Evolutionary conservation across 73 alveolate genomes (phyloP).

Genomic region (Symbiodinium natans): DNA sequence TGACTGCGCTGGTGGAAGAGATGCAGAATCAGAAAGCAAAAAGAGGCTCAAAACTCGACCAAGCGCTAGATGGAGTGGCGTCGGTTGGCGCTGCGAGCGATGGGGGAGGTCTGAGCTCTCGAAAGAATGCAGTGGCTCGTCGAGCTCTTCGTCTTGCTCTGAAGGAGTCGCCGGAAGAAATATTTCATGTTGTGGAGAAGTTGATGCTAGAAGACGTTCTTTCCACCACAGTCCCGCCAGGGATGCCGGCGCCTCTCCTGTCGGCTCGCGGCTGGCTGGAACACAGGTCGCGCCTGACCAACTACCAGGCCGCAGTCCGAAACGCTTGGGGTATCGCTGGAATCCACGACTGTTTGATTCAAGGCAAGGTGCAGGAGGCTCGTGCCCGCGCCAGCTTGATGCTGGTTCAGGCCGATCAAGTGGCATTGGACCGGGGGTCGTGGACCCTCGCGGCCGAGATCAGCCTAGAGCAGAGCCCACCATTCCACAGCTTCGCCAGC

Average conservation of each 20-base stretch:
- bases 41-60: background rate
- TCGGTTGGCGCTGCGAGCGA: background rate
- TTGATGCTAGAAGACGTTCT: background rate
- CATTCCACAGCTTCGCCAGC: background rate
- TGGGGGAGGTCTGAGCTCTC: background rate
- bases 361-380: background rate
- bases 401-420: background rate
- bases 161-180: background rate
- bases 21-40: background rate
- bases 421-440: background rate
- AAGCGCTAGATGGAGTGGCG: background rate
- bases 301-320: background rate
- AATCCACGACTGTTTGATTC: background rate
- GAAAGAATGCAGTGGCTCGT: background rate
- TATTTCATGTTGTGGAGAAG: background rate
- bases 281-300: background rate
- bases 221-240: background rate
- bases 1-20: background rate
- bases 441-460: background rate
- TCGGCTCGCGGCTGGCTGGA: background rate
- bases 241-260: background rate
- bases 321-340: constrained; percentile 3
- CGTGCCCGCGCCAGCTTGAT: background rate
- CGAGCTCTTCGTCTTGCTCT: background rate
- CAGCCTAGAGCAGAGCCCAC: constrained; percentile 11